These are phyloP conservation scores for Corymbia calophylla DNA, from an alignment of 441 rosid species.

Conservation along the genomic window DNA sequence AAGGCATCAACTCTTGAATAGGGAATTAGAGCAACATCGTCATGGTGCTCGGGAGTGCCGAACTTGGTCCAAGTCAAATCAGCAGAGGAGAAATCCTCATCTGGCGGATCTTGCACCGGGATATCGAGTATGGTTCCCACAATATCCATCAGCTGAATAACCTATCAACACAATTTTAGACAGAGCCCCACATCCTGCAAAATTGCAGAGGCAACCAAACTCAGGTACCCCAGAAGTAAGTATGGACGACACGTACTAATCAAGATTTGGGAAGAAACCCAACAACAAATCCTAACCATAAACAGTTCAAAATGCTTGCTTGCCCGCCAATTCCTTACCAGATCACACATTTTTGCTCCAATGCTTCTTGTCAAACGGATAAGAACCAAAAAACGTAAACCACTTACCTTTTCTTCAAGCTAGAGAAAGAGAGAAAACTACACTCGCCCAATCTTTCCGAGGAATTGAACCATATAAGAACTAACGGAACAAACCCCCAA, in stretches of 20 bases:
- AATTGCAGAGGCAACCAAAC: neutral
- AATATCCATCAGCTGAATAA: conserved; percentile 31
- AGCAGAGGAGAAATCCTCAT: conserved; percentile 69
- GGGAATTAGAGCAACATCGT: conserved; percentile 82
- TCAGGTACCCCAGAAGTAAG: neutral
- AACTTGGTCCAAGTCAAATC: conserved; percentile 81
- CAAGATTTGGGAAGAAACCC: neutral
- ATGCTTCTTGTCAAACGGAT: neutral
- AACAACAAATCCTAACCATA: neutral
- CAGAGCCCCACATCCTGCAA: neutral
- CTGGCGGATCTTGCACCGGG: conserved; percentile 63
- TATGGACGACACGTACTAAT: neutral
- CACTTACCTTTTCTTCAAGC: neutral
- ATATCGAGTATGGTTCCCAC: conserved; percentile 45
- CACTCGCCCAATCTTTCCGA: neutral
- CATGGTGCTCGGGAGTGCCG: conserved; percentile 74
- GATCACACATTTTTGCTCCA: neutral
- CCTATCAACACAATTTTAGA: neutral
- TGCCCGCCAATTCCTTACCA: neutral
- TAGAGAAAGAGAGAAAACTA: neutral
- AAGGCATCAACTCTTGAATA: conserved; percentile 66
- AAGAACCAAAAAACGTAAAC: neutral
- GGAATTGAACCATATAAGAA: neutral
- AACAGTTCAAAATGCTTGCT: neutral
- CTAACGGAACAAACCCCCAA: neutral